Base-by-base conservation (phyloP, 176 grass and related monocot species). In the Oryza meridionalis region DNA sequence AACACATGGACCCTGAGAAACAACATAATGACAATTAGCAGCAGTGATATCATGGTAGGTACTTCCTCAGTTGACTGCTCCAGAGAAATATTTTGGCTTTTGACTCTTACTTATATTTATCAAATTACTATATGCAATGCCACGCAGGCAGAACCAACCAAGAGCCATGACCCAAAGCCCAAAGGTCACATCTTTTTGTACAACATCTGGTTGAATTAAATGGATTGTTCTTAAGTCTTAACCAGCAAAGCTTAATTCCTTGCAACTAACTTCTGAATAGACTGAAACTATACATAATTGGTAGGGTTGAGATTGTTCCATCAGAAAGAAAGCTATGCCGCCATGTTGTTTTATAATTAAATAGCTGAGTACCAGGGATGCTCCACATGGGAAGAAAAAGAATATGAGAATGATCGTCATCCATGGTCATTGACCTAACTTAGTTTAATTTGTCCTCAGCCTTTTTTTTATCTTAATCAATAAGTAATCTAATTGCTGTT, bases 371-470 rank as follows among this genome's bases (percentile, higher is more conserved):
- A 58, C 31, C 77, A 58, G 75, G 62, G 70, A 69, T 17, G 77
- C 70, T 67, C 84, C 85, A 81, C 70, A 81, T 76, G 63, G 47
- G 75, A 37, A 13, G 19, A 21, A 73, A 65, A 42, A 35, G 3
- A 68, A 44, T 65, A 72, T 37, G 58, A 1, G 21, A 11, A 67
- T 47, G 68, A 66, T 78, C 9, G 26, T 37, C n/a, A 82, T 86
- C 78, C 47, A 67, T 72, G 32, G 35, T 21, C 73, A 82, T 90
- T 86, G 83, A 90, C 83, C 83, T 82, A 73, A 78, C 73, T 24
- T 73, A 82, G 73, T 82, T 86, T 17, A 26, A 66, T 90, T 78
- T 82, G 67, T 82, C 73, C 4, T 82, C 33, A 68, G 59, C 21
- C 83, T 45, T 72, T 46, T 46, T 46, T 2, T 81, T 81, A 75